Percentiles rank a stretch among this genome's conserved stretches.
Evolutionary conservation across 495 filamentous ascomycete genomes (phyloP).

Genomic region (Paragyromitra xinjiangensis): DNA sequence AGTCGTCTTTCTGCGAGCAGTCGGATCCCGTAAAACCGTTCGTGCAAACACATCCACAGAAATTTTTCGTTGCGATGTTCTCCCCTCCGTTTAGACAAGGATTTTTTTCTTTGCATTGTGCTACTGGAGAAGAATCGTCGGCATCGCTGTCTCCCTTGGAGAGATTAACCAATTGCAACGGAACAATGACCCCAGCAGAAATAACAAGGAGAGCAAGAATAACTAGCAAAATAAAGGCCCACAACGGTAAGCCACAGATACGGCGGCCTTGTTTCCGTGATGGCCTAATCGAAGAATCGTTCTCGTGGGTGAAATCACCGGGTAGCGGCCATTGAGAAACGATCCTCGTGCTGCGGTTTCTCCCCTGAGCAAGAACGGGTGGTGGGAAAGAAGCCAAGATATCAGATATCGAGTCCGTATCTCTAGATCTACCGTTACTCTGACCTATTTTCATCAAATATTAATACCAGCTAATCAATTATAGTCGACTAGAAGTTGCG

Average conservation of each 20-base stretch:
- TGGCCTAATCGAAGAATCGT: constrained; percentile 31
- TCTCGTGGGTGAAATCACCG: constrained; percentile 48
- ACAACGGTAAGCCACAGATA: constrained; percentile 83
- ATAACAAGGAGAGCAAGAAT: constrained; percentile 77
- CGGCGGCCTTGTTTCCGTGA: constrained; percentile 57
- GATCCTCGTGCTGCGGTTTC: constrained; percentile 61
- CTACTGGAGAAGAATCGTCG: constrained; percentile 56
- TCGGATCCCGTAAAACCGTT: constrained; percentile 83
- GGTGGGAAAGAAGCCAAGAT: constrained; percentile 93
- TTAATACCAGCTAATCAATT: constrained; percentile 21
- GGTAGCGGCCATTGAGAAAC: constrained; percentile 58
- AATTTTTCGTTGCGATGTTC: constrained; percentile 69
- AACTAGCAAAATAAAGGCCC: constrained; percentile 76
- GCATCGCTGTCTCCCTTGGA: constrained; percentile 65
- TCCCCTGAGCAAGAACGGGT: constrained; percentile 71
- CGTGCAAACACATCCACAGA: constrained; percentile 85
- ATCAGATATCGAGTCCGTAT: constrained; percentile 77
- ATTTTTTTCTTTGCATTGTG: constrained; percentile 65
- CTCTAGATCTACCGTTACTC: constrained; percentile 57
- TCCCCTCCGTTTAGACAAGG: constrained; percentile 84
- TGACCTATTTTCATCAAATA: constrained; percentile 42
- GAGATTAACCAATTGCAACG: constrained; percentile 81
- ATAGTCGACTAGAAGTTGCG: not conserved
- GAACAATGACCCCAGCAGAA: constrained; percentile 86
- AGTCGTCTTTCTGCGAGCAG: constrained; percentile 70